A percentile compares a stretch with the other conserved stretches of the same genome.
Conservation (phyloP, 257 asterid species). For the Jacaranda copaia region DNA sequence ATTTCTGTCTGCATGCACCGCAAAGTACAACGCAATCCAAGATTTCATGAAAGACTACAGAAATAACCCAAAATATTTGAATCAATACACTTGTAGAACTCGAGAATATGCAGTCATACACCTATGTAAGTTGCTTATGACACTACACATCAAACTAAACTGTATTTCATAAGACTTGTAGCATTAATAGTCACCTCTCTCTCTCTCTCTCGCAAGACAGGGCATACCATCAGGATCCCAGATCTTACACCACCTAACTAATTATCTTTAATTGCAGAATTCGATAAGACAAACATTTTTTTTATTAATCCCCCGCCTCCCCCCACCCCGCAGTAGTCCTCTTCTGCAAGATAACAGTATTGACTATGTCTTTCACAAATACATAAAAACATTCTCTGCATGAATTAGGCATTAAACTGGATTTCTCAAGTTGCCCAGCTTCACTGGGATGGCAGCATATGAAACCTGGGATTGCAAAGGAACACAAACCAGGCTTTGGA, state of each 20-base stretch:
- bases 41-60: no score
- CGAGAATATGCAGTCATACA: no score
- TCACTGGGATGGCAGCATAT: constrained; percentile 53
- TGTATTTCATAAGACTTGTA: neutral
- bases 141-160: neutral
- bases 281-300: neutral
- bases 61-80: no score
- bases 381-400: constrained; percentile 73
- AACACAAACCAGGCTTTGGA: constrained; percentile 43
- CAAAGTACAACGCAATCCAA: neutral
- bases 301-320: neutral
- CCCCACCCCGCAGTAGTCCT: constrained; percentile 1
- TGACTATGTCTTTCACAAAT: constrained; percentile 68
- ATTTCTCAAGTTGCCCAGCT: constrained; percentile 45
- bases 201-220: neutral
- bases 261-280: neutral
- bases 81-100: no score
- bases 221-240: neutral
- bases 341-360: constrained; percentile 48
- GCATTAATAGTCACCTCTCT: neutral
- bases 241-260: neutral
- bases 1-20: neutral
- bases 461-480: constrained; percentile 50
- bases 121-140: no score
- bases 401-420: constrained; percentile 62